Conservation (phyloP, 108 stramenopile genomes). For the Nitzschia sp. region DNA sequence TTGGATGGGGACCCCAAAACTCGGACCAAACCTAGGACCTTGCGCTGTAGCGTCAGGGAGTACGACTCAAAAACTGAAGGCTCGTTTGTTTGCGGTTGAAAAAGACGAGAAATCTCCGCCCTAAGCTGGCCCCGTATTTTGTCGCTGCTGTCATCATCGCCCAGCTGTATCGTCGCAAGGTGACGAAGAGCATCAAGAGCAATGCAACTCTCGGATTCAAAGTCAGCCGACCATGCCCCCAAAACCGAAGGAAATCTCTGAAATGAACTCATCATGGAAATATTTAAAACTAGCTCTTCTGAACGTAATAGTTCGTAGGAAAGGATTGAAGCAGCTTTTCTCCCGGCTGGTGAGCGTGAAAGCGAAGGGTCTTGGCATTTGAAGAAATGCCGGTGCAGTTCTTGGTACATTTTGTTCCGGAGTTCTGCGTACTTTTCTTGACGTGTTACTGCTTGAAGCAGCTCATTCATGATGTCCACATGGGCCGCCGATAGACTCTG, state of each 20-base stretch:
- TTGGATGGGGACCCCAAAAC: conserved; percentile 47
- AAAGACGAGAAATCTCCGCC: not conserved
- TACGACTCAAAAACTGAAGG: conserved; percentile 61
- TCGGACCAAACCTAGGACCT: conserved; percentile 50
- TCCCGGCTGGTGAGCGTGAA: conserved; percentile 23
- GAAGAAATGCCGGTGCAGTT: conserved; percentile 13
- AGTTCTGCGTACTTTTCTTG: not conserved
- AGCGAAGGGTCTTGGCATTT: not conserved
- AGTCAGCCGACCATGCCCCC: conserved; percentile 35
- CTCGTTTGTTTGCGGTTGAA: not conserved
- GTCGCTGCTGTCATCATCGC: not conserved
- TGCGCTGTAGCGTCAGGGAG: conserved; percentile 48
- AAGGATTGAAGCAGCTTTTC: conserved; percentile 20
- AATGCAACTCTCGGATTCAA: conserved; percentile 18
- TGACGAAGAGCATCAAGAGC: conserved; percentile 12
- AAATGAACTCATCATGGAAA: not conserved
- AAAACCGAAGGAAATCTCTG: conserved; percentile 5
- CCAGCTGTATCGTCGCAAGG: not conserved
- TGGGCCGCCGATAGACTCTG: not conserved
- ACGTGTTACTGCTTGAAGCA: not conserved
- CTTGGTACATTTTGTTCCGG: not conserved
- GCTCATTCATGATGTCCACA: not conserved
- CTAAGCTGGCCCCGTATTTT: not conserved
- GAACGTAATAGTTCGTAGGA: not conserved
- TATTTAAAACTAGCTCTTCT: not conserved